These are phyloP conservation scores for Adansonia gregorii DNA, from an alignment of 441 rosid genomes.

Conservation along the genomic window DNA sequence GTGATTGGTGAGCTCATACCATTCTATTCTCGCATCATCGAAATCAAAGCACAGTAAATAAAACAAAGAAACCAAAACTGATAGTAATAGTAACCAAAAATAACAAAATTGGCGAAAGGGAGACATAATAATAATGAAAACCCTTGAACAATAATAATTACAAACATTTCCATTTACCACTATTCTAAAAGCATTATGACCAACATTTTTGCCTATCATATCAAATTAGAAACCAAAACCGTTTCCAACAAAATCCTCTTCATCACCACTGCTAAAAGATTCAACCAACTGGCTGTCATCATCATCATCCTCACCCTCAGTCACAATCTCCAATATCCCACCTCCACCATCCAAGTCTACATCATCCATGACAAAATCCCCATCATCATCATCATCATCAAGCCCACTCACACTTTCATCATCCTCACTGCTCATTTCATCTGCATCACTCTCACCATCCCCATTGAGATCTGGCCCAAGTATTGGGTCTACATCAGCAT, in stretches of 20 bases:
- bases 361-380: constrained; percentile 63
- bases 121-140: not conserved
- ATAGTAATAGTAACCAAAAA: not conserved
- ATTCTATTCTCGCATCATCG: not conserved
- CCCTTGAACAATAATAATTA: constrained; percentile 34
- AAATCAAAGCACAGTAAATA: not conserved
- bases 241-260: constrained; percentile 48
- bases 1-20: no score
- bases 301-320: constrained; percentile 70
- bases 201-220: constrained; percentile 1
- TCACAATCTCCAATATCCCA: constrained; percentile 67
- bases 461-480: constrained; percentile 66
- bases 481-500: constrained; percentile 69
- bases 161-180: constrained; percentile 27
- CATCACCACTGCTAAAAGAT: constrained; percentile 83
- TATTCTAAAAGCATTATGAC: constrained; percentile 3
- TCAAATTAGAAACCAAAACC: constrained; percentile 43
- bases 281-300: constrained; percentile 71
- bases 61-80: not conserved
- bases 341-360: constrained; percentile 61
- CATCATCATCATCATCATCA: constrained; percentile 59
- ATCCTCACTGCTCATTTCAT: constrained; percentile 62
- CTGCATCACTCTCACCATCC: constrained; percentile 80
- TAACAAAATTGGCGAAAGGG: constrained; percentile 15
- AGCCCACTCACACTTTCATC: constrained; percentile 70